A percentile compares a stretch with the other conserved stretches of the same genome.
phyloP scores from a whole-genome alignment of 1,284 basidiomycete species.

The Spongiforma sp. region DNA sequence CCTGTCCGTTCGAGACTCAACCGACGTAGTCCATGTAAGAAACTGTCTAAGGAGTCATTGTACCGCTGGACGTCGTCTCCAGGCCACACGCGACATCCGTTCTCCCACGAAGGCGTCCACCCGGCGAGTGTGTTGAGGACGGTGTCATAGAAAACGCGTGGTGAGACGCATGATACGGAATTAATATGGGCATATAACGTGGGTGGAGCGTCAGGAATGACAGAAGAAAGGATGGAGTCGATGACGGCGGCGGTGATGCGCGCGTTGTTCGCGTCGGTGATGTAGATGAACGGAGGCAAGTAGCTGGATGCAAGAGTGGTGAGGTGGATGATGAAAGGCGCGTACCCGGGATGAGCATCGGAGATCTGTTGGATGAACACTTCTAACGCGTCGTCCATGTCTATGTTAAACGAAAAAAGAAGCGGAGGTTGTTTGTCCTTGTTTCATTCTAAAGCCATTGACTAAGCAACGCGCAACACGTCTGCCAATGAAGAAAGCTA shows the following conservation, averaged over 20 bases:
- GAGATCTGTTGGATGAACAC: too few relatives aligned
- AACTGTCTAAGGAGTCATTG: conserved; percentile 71
- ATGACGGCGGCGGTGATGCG: conserved; percentile 52
- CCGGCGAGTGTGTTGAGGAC: conserved; percentile 63
- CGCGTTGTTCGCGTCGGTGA: conserved; percentile 64
- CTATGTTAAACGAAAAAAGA: background rate
- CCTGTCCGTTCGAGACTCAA: conserved; percentile 33
- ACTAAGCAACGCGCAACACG: too few relatives aligned
- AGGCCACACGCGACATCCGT: conserved; percentile 64
- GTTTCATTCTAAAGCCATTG: conserved; percentile 20
- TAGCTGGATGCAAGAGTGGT: conserved; percentile 50
- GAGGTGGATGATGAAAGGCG: too few relatives aligned
- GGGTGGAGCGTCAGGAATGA: conserved; percentile 23
- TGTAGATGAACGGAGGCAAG: conserved; percentile 72
- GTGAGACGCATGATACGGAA: conserved; percentile 67
- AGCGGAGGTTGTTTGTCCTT: conserved; percentile 13
- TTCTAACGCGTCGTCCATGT: too few relatives aligned
- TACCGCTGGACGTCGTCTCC: conserved; percentile 42
- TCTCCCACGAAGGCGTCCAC: conserved; percentile 61
- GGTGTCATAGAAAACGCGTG: conserved; percentile 71
- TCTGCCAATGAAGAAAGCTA: too few relatives aligned
- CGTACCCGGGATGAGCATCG: too few relatives aligned
- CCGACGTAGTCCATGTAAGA: conserved; percentile 60
- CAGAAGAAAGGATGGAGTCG: conserved; percentile 41
- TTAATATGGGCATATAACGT: conserved; percentile 60